Conservation (phyloP, 177 flowering plant species). For the Telopea speciosissima region DNA sequence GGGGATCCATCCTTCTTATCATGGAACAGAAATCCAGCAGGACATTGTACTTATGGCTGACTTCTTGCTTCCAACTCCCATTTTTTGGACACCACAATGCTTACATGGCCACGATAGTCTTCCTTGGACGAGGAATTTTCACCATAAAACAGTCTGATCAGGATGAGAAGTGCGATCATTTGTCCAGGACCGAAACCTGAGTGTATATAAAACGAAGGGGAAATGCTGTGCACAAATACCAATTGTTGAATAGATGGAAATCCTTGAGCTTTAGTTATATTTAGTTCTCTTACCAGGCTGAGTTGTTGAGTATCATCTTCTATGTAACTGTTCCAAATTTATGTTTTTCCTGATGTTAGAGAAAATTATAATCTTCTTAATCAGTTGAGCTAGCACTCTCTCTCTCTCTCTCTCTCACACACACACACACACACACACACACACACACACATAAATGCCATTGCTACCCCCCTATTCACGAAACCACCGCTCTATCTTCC, state of each 20-base stretch:
- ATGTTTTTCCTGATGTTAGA: not conserved
- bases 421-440: too few relatives aligned
- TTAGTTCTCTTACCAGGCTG: not conserved
- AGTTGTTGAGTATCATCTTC: not conserved
- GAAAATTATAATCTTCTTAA: too few relatives aligned
- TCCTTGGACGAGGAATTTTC: slow-evolving; percentile 3
- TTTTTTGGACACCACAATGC: not conserved
- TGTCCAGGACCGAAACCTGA: not conserved
- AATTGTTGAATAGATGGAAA: not conserved
- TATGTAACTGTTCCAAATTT: not conserved
- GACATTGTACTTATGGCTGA: slow-evolving; percentile 30
- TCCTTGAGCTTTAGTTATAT: not conserved
- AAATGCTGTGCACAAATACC: too few relatives aligned
- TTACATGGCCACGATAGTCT: not conserved
- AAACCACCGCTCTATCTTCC: too few relatives aligned
- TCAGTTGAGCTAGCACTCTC: too few relatives aligned
- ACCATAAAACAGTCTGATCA: not conserved
- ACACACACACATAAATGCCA: too few relatives aligned
- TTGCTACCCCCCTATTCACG: too few relatives aligned
- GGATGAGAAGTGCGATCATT: not conserved
- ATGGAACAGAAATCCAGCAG: slow-evolving; percentile 65
- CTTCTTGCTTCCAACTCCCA: not conserved
- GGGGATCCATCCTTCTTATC: slow-evolving; percentile 75
- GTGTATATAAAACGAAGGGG: slow-evolving; percentile 11
- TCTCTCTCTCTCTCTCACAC: too few relatives aligned